phyloP scores from a whole-genome alignment of 495 filamentous ascomycete genomes.

The Penicillium tannophilum region DNA sequence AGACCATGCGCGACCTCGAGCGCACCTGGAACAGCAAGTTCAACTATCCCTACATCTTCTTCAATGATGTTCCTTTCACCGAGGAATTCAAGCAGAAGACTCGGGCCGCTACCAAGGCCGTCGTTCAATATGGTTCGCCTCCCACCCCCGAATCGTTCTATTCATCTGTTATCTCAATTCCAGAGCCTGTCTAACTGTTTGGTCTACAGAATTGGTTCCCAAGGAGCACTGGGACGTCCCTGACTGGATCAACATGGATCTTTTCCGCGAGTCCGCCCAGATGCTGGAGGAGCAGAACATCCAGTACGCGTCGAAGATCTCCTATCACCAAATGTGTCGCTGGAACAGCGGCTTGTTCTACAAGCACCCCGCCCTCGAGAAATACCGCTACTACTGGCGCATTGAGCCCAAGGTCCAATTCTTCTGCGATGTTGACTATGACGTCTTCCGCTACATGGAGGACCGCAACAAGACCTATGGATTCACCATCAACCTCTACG shows the following conservation, averaged over 20 bases:
- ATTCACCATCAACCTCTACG: slow-evolving; percentile 97
- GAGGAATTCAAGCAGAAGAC: slow-evolving; percentile 89
- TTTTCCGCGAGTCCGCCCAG: slow-evolving; percentile 81
- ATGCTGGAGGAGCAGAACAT: slow-evolving; percentile 81
- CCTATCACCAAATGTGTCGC: slow-evolving; percentile 99
- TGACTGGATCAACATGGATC: slow-evolving; percentile 84
- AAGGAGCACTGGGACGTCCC: slow-evolving; percentile 94
- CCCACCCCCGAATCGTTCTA: not conserved
- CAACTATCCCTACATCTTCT: slow-evolving; percentile 99
- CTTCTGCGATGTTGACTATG: slow-evolving; percentile 99
- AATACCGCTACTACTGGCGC: slow-evolving; percentile 95
- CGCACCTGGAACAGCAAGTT: slow-evolving; percentile 97
- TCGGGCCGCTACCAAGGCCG: slow-evolving; percentile 76
- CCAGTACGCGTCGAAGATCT: slow-evolving; percentile 83
- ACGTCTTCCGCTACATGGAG: slow-evolving; percentile 97
- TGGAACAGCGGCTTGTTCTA: slow-evolving; percentile 99
- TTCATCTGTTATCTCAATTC: not conserved
- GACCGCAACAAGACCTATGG: slow-evolving; percentile 98
- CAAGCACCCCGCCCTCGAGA: slow-evolving; percentile 83
- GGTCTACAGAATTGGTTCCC: slow-evolving; percentile 73
- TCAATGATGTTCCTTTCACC: slow-evolving; percentile 92
- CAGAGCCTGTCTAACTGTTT: not conserved
- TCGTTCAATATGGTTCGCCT: slow-evolving; percentile 73
- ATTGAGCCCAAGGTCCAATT: slow-evolving; percentile 99
- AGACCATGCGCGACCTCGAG: slow-evolving; percentile 88